Base-by-base conservation (phyloP, 2,329 filamentous ascomycete genomes). In the Pseudocercospora musae region DNA sequence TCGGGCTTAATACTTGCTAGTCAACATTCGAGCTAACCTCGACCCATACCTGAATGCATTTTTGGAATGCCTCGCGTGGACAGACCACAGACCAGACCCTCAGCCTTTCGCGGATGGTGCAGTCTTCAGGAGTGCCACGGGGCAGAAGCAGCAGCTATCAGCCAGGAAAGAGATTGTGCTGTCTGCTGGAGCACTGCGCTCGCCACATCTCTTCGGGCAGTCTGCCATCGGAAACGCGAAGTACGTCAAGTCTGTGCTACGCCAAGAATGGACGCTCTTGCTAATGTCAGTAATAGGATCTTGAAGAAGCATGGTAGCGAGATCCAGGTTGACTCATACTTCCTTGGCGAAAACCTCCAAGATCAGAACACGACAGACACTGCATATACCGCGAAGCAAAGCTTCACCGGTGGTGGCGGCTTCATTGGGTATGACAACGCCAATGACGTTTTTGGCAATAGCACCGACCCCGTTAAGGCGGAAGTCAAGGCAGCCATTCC, bases 121-220 rank as follows among this genome's bases (percentile, higher is more conserved):
- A 11, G 44, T 49, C 13, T 56, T 62, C 29, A 42, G 8, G 27
- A 40, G 46, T 25, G 53, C 52, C 31, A 37, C 58, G 9, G 58
- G 59, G 20, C 29, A 53, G 27, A 13, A 48, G 31, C 46, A 57
- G 25, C n/a, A 31, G 13, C 25, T 64, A 15, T 53, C 40, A 4
- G 59, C 60, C 9, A 52, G 18, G 21, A 57, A 52, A 54, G 86
- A 88, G 67, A 79, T 88, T 15, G 80, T 89, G 40, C 70, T 89
- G 1, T 82, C 81, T 3, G 85, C 84, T 0, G 87, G 87, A 0
- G 81, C 79, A 25, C 74, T 84, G 37, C 80, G 81, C 70, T 85
- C 83, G 8, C 86, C 81, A 2, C 84, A 82, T 71, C 75, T 85
- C n/a, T 80, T 84, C 15, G 85, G 88, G 65, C 75, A 87, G 1